Evolutionary conservation across 2,329 filamentous ascomycete genomes (phyloP).

Genomic region (Ciborinia camelliae): DNA sequence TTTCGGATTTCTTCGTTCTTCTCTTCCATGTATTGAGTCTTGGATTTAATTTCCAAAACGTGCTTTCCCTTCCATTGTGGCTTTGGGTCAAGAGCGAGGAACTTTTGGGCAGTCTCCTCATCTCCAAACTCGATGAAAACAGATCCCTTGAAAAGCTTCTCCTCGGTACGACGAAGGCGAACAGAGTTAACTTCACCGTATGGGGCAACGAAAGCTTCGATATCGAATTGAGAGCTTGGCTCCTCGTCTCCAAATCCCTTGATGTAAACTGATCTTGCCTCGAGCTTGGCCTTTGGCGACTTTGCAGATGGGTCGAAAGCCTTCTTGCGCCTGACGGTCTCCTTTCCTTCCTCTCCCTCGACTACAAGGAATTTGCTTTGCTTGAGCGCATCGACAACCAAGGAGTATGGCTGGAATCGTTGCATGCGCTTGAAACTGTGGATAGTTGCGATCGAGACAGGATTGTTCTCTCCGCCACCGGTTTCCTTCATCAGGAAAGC

Average conservation of each 20-base stretch:
- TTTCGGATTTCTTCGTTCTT: constrained; percentile 70
- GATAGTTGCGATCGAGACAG: constrained; percentile 74
- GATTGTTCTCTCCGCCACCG: constrained; percentile 75
- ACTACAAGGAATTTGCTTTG: constrained; percentile 71
- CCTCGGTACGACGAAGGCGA: constrained; percentile 74
- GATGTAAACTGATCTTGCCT: constrained; percentile 77
- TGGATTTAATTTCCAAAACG: constrained; percentile 78
- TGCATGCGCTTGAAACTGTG: constrained; percentile 94
- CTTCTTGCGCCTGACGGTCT: constrained; percentile 73
- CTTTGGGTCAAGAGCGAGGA: constrained; percentile 74
- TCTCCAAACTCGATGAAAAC: constrained; percentile 90
- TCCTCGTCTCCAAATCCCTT: constrained; percentile 90
- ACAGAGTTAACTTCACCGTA: constrained; percentile 78
- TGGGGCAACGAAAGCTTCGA: constrained; percentile 85
- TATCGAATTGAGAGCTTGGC: constrained; percentile 84
- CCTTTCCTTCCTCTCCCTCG: constrained; percentile 66
- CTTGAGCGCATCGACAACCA: constrained; percentile 78
- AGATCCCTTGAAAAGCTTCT: constrained; percentile 86
- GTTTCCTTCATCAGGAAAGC: constrained; percentile 80
- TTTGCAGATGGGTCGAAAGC: constrained; percentile 56
- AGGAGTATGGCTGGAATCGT: constrained; percentile 83
- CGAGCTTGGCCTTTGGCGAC: constrained; percentile 58
- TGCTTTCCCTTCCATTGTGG: constrained; percentile 76
- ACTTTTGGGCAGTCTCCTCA: constrained; percentile 74
- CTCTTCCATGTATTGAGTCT: constrained; percentile 80